Conservation (phyloP, 106 monocot genomes). For the Dendrobium nobile region DNA sequence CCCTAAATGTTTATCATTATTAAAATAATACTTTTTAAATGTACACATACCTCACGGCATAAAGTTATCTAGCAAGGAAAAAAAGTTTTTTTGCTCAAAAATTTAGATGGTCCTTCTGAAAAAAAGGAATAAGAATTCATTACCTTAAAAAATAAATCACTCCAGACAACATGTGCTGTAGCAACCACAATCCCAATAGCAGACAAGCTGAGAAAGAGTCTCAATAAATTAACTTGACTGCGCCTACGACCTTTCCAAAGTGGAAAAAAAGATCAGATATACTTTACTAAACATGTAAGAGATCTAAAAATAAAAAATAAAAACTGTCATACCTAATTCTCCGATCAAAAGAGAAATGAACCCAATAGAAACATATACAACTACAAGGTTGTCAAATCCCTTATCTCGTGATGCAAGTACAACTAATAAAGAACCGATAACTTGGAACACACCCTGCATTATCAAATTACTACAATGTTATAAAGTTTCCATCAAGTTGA, state of each 20-base stretch:
- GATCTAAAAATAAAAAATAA: background rate
- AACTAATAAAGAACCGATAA: constrained; percentile 22
- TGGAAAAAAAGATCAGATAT: background rate
- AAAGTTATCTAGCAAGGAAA: background rate
- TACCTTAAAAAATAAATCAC: constrained; percentile 57
- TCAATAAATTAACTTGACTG: constrained; percentile 34
- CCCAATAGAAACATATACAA: constrained; percentile 36
- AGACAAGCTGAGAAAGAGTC: constrained; percentile 41
- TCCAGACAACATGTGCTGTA: constrained; percentile 46
- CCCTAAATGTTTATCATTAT: background rate
- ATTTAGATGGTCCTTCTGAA: background rate
- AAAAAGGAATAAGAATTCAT: background rate
- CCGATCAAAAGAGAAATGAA: constrained; percentile 54
- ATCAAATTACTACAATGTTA: too few relatives aligned
- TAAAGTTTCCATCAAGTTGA: background rate
- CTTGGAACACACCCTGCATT: constrained; percentile 38
- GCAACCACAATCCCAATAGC: constrained; percentile 44
- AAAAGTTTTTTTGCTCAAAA: background rate
- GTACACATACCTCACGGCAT: background rate
- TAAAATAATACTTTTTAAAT: background rate
- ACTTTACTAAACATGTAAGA: background rate
- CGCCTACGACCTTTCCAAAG: constrained; percentile 41
- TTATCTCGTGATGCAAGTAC: constrained; percentile 18
- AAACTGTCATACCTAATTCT: constrained; percentile 46
- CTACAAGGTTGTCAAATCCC: constrained; percentile 20